Conservation (phyloP, 129 eudicot species). For the Escallonia rubra region DNA sequence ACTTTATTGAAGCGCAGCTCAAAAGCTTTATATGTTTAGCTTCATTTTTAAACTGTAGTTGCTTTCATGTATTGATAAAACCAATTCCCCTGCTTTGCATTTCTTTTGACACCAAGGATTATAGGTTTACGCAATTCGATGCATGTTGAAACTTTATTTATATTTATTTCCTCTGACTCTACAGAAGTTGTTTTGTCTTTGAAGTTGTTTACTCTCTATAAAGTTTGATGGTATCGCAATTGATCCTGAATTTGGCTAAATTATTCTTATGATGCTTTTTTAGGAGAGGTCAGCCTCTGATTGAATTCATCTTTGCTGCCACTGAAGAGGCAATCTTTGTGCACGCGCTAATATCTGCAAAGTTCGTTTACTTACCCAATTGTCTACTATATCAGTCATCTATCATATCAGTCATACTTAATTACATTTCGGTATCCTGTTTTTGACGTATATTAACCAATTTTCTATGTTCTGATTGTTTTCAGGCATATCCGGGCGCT, state of each 20-base stretch:
- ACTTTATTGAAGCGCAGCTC: no score
- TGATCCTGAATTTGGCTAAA: constrained; percentile 10
- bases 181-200: background rate
- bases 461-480: constrained; percentile 6
- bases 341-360: constrained; percentile 85
- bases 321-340: constrained; percentile 86
- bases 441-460: no score
- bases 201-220: background rate
- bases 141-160: no score
- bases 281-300: constrained; percentile 93
- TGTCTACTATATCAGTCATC: background rate
- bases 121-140: no score
- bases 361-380: constrained; percentile 37
- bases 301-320: constrained; percentile 87
- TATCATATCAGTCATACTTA: background rate
- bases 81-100: no score
- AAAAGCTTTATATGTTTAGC: no score
- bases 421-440: background rate
- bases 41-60: no score
- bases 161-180: no score
- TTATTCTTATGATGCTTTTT: constrained; percentile 20
- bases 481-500: constrained; percentile 81
- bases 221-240: background rate
- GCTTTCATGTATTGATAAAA: no score
- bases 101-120: no score